phyloP scores from a whole-genome alignment of 2,329 filamentous ascomycete genomes.

The Fusarium staphyleae region DNA sequence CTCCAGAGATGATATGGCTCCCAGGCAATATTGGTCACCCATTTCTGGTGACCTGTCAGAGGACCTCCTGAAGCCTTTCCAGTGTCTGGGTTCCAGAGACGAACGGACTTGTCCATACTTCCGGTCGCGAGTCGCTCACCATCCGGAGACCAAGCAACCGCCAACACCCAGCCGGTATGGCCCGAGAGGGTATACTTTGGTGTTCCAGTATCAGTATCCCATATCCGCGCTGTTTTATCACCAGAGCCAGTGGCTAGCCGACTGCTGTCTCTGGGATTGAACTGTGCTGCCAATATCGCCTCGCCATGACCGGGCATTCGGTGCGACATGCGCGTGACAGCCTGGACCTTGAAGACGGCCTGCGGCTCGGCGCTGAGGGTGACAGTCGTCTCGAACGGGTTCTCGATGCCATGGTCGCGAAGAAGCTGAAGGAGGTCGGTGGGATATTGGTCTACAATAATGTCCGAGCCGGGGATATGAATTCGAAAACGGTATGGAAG shows the following conservation, averaged over 20 bases:
- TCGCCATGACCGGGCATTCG: conserved; percentile 91
- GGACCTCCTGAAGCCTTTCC: conserved; percentile 73
- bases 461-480: conserved; percentile 61
- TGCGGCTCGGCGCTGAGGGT: conserved; percentile 75
- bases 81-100: conserved; percentile 85
- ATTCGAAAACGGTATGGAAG: conserved; percentile 69
- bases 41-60: conserved; percentile 87
- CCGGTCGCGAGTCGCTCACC: conserved; percentile 83
- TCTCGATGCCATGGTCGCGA: conserved; percentile 63
- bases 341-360: conserved; percentile 91
- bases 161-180: conserved; percentile 87
- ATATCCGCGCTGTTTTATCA: conserved; percentile 89
- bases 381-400: conserved; percentile 63
- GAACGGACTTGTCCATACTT: conserved; percentile 91
- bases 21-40: conserved; percentile 88
- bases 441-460: conserved; percentile 64
- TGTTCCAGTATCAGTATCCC: conserved; percentile 94
- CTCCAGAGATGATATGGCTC: conserved; percentile 89
- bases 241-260: conserved; percentile 88
- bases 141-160: conserved; percentile 87
- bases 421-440: conserved; percentile 62
- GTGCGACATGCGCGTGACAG: conserved; percentile 87
- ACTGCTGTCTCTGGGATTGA: conserved; percentile 79
- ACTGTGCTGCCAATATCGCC: conserved; percentile 84
- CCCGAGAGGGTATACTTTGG: conserved; percentile 85